These are phyloP conservation scores for Rhytidiadelphus loreus DNA, from an alignment of 225 moss, liverwort and hornwort genomes.

Conservation along the genomic window DNA sequence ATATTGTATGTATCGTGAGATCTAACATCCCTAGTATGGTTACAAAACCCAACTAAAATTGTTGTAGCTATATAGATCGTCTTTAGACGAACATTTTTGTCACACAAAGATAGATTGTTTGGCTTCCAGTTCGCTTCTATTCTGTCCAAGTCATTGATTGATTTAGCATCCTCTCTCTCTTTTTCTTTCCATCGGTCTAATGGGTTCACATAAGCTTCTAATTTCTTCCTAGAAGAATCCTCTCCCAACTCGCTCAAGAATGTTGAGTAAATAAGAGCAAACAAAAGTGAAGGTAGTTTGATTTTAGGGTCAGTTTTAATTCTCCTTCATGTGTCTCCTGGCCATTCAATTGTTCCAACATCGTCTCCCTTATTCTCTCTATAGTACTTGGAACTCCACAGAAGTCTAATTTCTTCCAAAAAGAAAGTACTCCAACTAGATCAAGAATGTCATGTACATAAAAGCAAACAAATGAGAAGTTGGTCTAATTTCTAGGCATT, in stretches of 20 bases:
- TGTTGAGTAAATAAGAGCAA: not conserved
- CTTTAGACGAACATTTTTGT: not conserved
- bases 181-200: not conserved
- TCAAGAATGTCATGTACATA: not conserved
- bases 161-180: not conserved
- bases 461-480: not conserved
- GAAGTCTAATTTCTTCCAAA: not conserved
- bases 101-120: not conserved
- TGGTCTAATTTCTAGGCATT: too few relatives aligned
- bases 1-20: too few relatives aligned
- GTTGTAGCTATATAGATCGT: not conserved
- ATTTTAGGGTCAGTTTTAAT: not conserved
- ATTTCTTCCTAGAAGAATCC: not conserved
- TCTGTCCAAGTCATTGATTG: not conserved
- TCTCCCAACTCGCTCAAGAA: not conserved
- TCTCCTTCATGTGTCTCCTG: not conserved
- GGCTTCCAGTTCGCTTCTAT: not conserved
- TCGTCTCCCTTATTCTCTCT: not conserved
- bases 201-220: not conserved
- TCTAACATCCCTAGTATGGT: too few relatives aligned
- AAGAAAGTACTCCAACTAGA: not conserved
- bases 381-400: not conserved
- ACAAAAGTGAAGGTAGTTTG: not conserved
- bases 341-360: not conserved
- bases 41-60: not conserved